A percentile compares a stretch with the other conserved stretches of the same genome.
These are phyloP conservation scores for Boletus rubroflammeus DNA, from an alignment of 768 basidiomycete species.

Conservation along the genomic window DNA sequence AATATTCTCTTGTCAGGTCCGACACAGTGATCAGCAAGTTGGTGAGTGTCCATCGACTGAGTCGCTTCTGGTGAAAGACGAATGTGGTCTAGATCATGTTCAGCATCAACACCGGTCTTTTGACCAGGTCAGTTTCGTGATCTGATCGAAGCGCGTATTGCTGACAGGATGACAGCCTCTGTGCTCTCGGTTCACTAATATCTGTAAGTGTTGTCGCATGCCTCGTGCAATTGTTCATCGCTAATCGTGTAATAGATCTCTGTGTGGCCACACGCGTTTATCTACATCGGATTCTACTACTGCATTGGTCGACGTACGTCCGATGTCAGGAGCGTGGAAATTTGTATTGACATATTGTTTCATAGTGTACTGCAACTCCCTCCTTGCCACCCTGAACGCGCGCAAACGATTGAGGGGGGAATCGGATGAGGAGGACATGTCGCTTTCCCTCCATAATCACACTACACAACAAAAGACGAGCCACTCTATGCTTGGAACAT, in stretches of 20 bases:
- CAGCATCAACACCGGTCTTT: too few relatives aligned
- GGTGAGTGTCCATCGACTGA: conserved; percentile 6
- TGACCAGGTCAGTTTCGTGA: conserved; percentile 28
- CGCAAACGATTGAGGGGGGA: conserved; percentile 42
- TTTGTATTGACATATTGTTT: neutral
- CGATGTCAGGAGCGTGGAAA: neutral
- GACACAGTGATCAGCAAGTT: conserved; percentile 51
- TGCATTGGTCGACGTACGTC: conserved; percentile 54
- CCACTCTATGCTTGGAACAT: neutral
- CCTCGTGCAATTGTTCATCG: neutral
- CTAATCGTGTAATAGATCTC: conserved; percentile 37
- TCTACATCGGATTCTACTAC: conserved; percentile 60
- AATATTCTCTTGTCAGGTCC: conserved; percentile 25
- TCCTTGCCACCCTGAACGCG: too few relatives aligned
- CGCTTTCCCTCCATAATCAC: conserved; percentile 14
- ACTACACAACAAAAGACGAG: conserved; percentile 4
- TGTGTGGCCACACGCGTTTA: conserved; percentile 44
- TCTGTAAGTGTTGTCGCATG: conserved; percentile 31
- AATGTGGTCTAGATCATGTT: conserved; percentile 44
- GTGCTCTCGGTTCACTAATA: conserved; percentile 53
- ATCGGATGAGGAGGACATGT: conserved; percentile 4
- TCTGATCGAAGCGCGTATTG: neutral
- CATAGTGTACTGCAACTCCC: conserved; percentile 57
- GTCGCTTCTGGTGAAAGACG: neutral
- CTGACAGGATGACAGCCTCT: conserved; percentile 34